Evolutionary conservation across 345 rosid genomes (phyloP), one percentile per base, ranked within the genome.

Genomic region (Hibiscus tridactylites): DNA sequence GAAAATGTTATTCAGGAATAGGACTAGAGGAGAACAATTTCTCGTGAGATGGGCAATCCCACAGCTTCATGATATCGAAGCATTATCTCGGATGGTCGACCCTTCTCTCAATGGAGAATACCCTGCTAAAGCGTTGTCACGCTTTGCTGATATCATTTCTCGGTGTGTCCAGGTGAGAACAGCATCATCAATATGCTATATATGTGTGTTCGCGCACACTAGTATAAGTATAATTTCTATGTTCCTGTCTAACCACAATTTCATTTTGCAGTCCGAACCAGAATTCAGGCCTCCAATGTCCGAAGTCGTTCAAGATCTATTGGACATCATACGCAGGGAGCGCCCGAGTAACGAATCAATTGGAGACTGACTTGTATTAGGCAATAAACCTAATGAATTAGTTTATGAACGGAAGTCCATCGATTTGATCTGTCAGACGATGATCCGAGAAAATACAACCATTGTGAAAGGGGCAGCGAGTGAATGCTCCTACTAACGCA

Each of bases 11-110:
- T 74, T 44, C 63, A 96, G 99, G 78, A 80, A 84, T 50, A 83
- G 91, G 54, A 82, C 37, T 79, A 88, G 99, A 68, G 93, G 83
- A 9, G 99, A 96, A 71, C 97, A 92, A 76, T 92, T 85, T 79
- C 83, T 96, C 54, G 99, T 96, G 72, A 87, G 96, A 80, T 96
- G 99, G 99, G 99, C 98, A 12, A 82, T 92, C 68, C 94, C 96
- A 2, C 99, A 90, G 76, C 97, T 92, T 72, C 97, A 92, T 46
- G 99, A 92, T 82, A 92, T 96, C 5, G 86, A 92, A 80, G 91
- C 96, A 68, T 79, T 96, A 77, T 86, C 92, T n/a, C 84, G 87
- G 76, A 96, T 96, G 99, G 99, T 92, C 66, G 99, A 96, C 79
- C 91, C 97, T 74, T 87, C 88, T 63, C 93, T 96, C 8, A 75